Evolutionary conservation across 1,284 basidiomycete species (phyloP), one percentile per base, ranked within the genome.

Genomic region (Cutaneotrichosporon dermatis): DNA sequence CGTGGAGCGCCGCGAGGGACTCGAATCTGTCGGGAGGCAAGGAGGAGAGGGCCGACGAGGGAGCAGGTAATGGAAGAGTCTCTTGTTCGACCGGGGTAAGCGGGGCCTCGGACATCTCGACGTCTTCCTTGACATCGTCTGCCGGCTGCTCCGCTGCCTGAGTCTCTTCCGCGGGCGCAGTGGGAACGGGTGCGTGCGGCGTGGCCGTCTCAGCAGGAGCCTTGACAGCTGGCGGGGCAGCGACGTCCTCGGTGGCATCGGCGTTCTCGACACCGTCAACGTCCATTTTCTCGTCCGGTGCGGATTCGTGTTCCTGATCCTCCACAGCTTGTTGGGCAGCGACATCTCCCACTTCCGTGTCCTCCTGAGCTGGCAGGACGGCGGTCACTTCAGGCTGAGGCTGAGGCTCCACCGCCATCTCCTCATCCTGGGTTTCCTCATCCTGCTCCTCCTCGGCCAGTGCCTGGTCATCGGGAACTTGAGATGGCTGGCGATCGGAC

Each of bases 371-470:
- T 42, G n/a, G 49, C 36, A 37, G 11, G 10, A 15, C 9, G 15
- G 25, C 25, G 25, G 25, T 25, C 25, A 25, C 25, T 25, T 25
- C 25, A 25, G 25, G 25, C 25, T 25, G 25, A 51, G 73, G 67
- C 65, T 71, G 73, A 13, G 46, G 60, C 71, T 80, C 79, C 42
- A 67, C 66, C 35, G 68, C 75, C 44, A 51, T 51, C 16, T 9
- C 37, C 8, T 50, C 49, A 9, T 25, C 16, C 43, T 39, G n/a
- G 4, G 15, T 4, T 13, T 46, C 15, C n/a, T n/a, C 35, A 16
- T 8, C 15, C 13, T 39, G 10, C 34, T 37, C 53, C n/a, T 46
- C 43, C 4, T 34, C 43, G 1, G 43, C 16, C 3, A 50, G n/a
- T 12, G 40, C 36, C 46, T 54, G 45, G 35, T 44, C 60, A 9